Evolutionary conservation across 495 filamentous ascomycete species (phyloP), one percentile per base, ranked within the genome.

Genomic region (Aspergillus haitiensis): DNA sequence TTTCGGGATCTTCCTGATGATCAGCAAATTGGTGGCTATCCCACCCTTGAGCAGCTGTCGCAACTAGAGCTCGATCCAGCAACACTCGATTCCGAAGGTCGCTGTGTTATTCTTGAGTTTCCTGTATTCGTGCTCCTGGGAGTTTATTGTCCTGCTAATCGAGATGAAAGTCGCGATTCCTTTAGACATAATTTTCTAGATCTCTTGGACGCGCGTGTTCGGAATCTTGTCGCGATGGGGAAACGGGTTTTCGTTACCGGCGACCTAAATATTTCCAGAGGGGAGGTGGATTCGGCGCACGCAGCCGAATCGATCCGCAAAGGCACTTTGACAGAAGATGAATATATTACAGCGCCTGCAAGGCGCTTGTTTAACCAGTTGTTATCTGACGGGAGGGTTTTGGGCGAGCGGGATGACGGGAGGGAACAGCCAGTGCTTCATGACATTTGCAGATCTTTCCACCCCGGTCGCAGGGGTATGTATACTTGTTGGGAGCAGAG

Each of bases 11-110:
- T 96, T 3, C 89, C 91, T 3, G 68, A 81, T 45, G 84, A 89
- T n/a, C 83, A 93, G 58, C 86, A 85, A 53, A 95, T 98, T 66
- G 93, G 93, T n/a, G 93, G 93, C 10, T 98, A 98, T 70, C 94
- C 92, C 6, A 82, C 77, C 13, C 60, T 73, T 0, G 77, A 79
- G 34, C 92, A 96, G 63, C 79, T 95, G 9, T 77, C 75, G 6
- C 71, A 77, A 11, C 78, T 81, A 34, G 69, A 77, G 5, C 72
- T 90, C 27, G 91, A 96, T 72, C 84, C 91, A 31, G 70, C 78
- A 21, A 78, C 78, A 0, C 83, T 98, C 21, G 93, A 98, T 68
- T 92, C 90, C 0, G 93, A 98, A 81, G 94, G 94, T 6, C 86
- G 94, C 40, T 93, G 91, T 65, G 84, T 97, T 6, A 78, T 97